Evolutionary conservation across 2,329 filamentous ascomycete species (phyloP).

Genomic region (Scedosporium boydii): DNA sequence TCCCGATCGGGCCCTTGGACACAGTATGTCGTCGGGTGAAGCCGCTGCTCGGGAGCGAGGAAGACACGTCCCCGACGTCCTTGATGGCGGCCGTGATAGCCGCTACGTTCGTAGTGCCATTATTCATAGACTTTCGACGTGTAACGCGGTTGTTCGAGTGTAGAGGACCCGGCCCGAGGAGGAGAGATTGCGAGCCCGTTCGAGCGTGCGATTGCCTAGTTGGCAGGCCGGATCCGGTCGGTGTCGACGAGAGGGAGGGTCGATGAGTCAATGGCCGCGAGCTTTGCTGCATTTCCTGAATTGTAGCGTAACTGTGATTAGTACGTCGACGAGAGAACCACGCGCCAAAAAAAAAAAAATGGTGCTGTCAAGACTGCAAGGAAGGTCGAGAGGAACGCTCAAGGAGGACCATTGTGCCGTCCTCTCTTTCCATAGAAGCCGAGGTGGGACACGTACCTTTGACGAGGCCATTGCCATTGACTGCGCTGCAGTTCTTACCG

Average conservation of each 20-base stretch:
- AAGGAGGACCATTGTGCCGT: neutral
- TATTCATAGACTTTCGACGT: conserved; percentile 77
- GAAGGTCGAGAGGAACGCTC: neutral
- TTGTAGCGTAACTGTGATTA: neutral
- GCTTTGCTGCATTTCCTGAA: conserved; percentile 44
- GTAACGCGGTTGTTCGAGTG: conserved; percentile 62
- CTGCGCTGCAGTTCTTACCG: conserved; percentile 3
- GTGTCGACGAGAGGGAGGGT: conserved; percentile 40
- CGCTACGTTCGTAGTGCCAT: conserved; percentile 54
- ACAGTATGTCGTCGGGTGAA: conserved; percentile 11
- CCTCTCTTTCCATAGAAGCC: neutral
- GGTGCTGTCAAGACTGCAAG: neutral
- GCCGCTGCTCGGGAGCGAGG: conserved; percentile 10
- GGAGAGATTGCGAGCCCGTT: conserved; percentile 66
- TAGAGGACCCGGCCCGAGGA: conserved; percentile 56
- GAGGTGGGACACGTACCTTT: conserved; percentile 36
- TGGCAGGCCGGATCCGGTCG: conserved; percentile 37
- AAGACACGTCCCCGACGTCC: conserved; percentile 27
- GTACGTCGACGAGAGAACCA: neutral
- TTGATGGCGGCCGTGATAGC: conserved; percentile 60
- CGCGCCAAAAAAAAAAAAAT: neutral
- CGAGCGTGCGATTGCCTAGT: conserved; percentile 51
- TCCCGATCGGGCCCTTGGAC: conserved; percentile 37
- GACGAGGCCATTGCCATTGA: conserved; percentile 50
- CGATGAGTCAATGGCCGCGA: conserved; percentile 51